Conservation (phyloP, 768 basidiomycete species). For the Psilocybe tampanensis region DNA sequence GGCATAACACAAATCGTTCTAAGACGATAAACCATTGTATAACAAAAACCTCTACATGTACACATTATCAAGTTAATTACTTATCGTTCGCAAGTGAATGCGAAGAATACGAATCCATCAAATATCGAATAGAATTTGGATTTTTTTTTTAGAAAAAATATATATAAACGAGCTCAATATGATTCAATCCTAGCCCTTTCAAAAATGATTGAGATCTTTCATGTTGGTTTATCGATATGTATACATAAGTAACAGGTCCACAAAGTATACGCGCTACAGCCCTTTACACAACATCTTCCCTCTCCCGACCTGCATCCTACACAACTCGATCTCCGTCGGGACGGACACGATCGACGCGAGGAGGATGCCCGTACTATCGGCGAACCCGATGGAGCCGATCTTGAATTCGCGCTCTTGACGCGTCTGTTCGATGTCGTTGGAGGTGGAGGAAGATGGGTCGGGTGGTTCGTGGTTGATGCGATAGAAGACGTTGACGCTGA, state of each 20-base stretch:
- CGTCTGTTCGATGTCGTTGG: conserved; percentile 56
- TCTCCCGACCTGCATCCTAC: conserved; percentile 67
- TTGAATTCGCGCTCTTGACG: conserved; percentile 85
- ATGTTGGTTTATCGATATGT: no score
- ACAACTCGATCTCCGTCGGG: conserved; percentile 78
- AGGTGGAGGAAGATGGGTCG: conserved; percentile 41
- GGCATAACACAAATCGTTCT: background rate
- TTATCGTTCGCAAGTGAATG: background rate
- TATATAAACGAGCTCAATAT: no score
- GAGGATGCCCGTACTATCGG: conserved; percentile 77
- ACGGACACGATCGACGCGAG: conserved; percentile 67
- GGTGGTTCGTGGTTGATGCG: conserved; percentile 75
- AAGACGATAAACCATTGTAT: background rate
- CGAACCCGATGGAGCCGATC: conserved; percentile 88
- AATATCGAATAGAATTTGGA: no score
- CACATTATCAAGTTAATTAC: background rate
- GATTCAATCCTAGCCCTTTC: no score
- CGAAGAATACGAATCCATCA: no score
- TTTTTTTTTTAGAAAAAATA: no score
- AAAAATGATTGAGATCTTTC: no score
- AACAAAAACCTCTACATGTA: background rate
- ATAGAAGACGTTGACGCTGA: conserved; percentile 88
- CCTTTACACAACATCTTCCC: conserved; percentile 74
- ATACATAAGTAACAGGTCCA: no score
- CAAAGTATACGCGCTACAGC: conserved; percentile 48